These are phyloP conservation scores for Penicillium paneum DNA, from an alignment of 2,329 filamentous ascomycete genomes.

Conservation along the genomic window DNA sequence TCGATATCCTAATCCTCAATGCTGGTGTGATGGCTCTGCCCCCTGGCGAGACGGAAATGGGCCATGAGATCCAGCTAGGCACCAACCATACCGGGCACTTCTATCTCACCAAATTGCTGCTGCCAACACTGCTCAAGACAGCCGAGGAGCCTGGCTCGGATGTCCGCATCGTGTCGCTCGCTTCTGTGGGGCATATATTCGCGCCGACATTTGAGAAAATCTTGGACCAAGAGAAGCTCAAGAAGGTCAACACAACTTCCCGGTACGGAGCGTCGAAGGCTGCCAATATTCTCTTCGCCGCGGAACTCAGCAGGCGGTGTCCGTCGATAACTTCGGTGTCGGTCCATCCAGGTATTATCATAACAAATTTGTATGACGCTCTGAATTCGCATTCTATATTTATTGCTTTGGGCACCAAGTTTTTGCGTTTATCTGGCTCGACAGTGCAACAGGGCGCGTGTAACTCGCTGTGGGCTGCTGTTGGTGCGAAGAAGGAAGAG, in stretches of 20 bases:
- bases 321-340: conserved; percentile 38
- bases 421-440: conserved; percentile 19
- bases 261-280: conserved; percentile 48
- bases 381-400: conserved; percentile 10
- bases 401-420: conserved; percentile 9
- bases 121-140: conserved; percentile 31
- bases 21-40: conserved; percentile 44
- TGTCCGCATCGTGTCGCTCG: conserved; percentile 29
- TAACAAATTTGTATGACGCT: conserved; percentile 32
- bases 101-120: conserved; percentile 35
- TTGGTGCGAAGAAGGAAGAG: conserved; percentile 24
- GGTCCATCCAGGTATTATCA: conserved; percentile 48
- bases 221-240: conserved; percentile 30
- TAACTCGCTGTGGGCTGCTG: conserved; percentile 33
- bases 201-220: conserved; percentile 28
- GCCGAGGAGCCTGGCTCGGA: conserved; percentile 24
- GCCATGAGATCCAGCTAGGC: conserved; percentile 40
- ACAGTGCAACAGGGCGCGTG: conserved; percentile 22
- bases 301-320: conserved; percentile 41
- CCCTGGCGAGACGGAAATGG: conserved; percentile 32
- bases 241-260: conserved; percentile 32
- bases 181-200: conserved; percentile 30
- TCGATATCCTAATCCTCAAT: conserved; percentile 43
- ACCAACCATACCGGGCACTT: conserved; percentile 42
- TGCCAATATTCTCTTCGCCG: conserved; percentile 47